These are phyloP conservation scores for Apiospora rasikravindrae DNA, from an alignment of 2,329 filamentous ascomycete species.

Conservation along the genomic window DNA sequence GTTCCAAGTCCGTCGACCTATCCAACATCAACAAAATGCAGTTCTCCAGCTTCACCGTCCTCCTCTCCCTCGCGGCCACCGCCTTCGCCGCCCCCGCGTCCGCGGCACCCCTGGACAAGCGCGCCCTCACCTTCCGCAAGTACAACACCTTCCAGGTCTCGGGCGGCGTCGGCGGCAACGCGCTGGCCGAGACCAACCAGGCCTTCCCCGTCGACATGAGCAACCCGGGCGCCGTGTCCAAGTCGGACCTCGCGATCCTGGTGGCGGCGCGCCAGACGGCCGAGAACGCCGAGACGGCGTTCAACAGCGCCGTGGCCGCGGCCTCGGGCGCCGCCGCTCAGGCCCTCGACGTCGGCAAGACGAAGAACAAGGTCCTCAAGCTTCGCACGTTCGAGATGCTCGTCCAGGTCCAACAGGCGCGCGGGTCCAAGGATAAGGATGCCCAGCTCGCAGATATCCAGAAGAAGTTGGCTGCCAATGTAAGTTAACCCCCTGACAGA, in stretches of 20 bases:
- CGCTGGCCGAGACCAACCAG: conserved; percentile 22
- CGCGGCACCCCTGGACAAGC: conserved; percentile 13
- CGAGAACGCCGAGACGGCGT: conserved; percentile 25
- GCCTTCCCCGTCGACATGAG: conserved; percentile 23
- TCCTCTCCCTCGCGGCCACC: conserved; percentile 21
- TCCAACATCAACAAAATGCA: conserved; percentile 17
- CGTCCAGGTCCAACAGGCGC: conserved; percentile 21
- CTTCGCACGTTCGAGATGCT: conserved; percentile 23
- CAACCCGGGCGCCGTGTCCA: conserved; percentile 23
- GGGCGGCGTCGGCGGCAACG: conserved; percentile 23
- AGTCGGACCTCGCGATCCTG: conserved; percentile 21
- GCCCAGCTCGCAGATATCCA: conserved; percentile 23
- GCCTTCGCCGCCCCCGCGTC: conserved; percentile 17
- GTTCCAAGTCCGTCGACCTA: not conserved
- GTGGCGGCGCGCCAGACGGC: conserved; percentile 23
- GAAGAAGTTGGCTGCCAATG: conserved; percentile 23
- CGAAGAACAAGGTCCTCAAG: conserved; percentile 27
- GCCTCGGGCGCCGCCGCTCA: conserved; percentile 6
- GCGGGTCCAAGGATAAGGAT: conserved; percentile 20
- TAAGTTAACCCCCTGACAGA: not conserved
- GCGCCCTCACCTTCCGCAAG: conserved; percentile 21
- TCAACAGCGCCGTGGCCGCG: conserved; percentile 21
- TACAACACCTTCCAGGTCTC: conserved; percentile 25
- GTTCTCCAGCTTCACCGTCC: conserved; percentile 22
- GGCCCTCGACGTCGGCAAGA: conserved; percentile 23